phyloP scores from a whole-genome alignment of 2,329 filamentous ascomycete genomes.

The Aspergillus texensis region DNA sequence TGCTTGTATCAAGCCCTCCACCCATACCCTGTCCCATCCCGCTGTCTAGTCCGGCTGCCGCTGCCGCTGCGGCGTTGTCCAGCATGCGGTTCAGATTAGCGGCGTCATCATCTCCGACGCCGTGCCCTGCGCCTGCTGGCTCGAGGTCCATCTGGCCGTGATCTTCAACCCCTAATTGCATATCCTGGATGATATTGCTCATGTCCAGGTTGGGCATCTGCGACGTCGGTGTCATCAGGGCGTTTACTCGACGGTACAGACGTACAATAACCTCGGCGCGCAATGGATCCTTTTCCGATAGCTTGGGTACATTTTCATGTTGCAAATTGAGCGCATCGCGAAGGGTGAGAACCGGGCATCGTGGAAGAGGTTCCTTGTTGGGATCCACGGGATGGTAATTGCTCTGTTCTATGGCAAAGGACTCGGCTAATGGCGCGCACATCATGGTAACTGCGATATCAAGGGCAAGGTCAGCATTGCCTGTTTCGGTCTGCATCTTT shows the following conservation, averaged over 20 bases:
- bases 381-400: slow-evolving; percentile 37
- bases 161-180: slow-evolving; percentile 40
- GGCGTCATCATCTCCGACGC: slow-evolving; percentile 27
- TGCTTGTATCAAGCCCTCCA: slow-evolving; percentile 38
- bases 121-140: slow-evolving; percentile 18
- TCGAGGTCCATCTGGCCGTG: slow-evolving; percentile 39
- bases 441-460: slow-evolving; percentile 49
- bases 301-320: slow-evolving; percentile 42
- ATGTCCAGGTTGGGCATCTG: slow-evolving; percentile 46
- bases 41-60: slow-evolving; percentile 37
- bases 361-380: slow-evolving; percentile 36
- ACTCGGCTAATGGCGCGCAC: slow-evolving; percentile 44
- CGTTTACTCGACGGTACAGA: slow-evolving; percentile 48
- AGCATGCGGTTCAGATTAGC: slow-evolving; percentile 44
- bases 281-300: slow-evolving; percentile 48
- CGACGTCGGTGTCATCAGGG: slow-evolving; percentile 40
- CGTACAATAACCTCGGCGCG: slow-evolving; percentile 49
- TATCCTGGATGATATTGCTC: slow-evolving; percentile 46
- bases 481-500: slow-evolving; percentile 44
- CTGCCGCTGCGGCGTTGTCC: slow-evolving; percentile 39
- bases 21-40: slow-evolving; percentile 22
- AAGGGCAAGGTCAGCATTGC: slow-evolving; percentile 45
- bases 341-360: slow-evolving; percentile 42
- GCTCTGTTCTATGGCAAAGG: slow-evolving; percentile 42
- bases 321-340: slow-evolving; percentile 43